These are phyloP conservation scores for Casaregolazyma lundiana DNA, from an alignment of 1,139 yeast species.

Conservation along the genomic window DNA sequence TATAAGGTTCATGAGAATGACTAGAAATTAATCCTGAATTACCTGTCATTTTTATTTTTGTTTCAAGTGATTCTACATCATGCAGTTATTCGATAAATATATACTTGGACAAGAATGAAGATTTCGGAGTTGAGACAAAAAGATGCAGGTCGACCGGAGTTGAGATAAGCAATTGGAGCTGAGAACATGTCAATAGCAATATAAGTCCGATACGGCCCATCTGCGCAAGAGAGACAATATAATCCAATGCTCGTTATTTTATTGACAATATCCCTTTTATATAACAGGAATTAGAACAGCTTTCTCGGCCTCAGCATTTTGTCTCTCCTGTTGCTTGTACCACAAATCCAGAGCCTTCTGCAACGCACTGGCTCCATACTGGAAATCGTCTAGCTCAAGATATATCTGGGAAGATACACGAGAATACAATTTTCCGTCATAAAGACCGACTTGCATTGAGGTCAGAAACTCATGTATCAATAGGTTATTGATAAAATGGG, in stretches of 20 bases:
- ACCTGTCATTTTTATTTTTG: not conserved
- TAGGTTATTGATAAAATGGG: conserved; percentile 18
- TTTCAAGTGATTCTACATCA: not conserved
- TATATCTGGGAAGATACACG: conserved; percentile 61
- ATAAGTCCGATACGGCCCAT: too few species aligned
- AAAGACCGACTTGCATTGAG: conserved; percentile 44
- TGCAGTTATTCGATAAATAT: too few species aligned
- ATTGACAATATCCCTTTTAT: too few species aligned
- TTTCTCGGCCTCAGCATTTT: too few species aligned
- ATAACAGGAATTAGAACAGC: too few species aligned
- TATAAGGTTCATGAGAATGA: conserved; percentile 1
- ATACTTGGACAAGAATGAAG: too few species aligned
- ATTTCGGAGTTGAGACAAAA: conserved; percentile 2
- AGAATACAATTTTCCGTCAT: conserved; percentile 42
- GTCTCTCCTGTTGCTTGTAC: not conserved
- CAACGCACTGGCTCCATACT: conserved; percentile 38
- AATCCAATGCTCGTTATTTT: too few species aligned
- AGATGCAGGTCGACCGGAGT: not conserved
- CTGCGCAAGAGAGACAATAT: too few species aligned
- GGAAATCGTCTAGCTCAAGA: conserved; percentile 52
- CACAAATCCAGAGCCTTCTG: conserved; percentile 20
- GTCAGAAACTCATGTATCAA: conserved; percentile 38
- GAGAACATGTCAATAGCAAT: too few species aligned
- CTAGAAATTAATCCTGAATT: not conserved
- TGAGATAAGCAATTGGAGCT: not conserved